Evolutionary conservation across 345 rosid genomes (phyloP), one percentile per base, ranked within the genome.

Genomic region (Hibiscus tridactylites): DNA sequence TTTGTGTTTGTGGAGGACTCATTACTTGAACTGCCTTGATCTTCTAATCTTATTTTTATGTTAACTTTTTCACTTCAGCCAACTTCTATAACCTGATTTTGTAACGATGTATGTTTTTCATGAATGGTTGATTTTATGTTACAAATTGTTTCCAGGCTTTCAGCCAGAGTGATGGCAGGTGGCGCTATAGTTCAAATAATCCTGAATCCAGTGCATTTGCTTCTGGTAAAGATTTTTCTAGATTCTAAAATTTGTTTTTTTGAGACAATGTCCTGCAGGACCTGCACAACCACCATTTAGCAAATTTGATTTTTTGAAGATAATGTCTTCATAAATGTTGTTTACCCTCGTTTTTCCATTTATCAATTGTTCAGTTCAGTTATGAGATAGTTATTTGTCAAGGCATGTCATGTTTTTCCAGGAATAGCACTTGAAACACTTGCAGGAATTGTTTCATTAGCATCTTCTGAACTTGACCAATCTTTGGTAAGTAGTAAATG

Each of bases 111-210:
- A 29, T 37, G 16, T 66, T 52, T 39, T 49, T 74, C 73, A 31
- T 46, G 46, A 19, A 47, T 71, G 24, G 19, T 73, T 75, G 35
- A 21, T 61, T 47, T 81, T 74, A 68, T 78, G n/a, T 67, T 9
- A 9, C 31, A 74, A 49, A 72, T 79, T 73, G 70, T 68, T 81
- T 37, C 71, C 84, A 96, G 99, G 90, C 91, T 80, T 82, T 96
- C 31, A 85, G 99, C 84, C 98, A 92, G 79, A 89, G 86, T 75
- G 97, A 96, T 87, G 98, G 99, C 80, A 86, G 85, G 78, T 92
- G 98, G 98, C 91, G 93, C 39, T 87, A 81, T 78, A 90, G 88
- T 85, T 83, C 90, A 46, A 84, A 79, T 75, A 89, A 86, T 79
- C 89, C 96, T 0, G 95, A 82, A 71, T 88, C 98, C 47, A 92